These are phyloP conservation scores for Sugiyamaella chiloensis DNA, from an alignment of 805 yeast species.

Conservation along the genomic window DNA sequence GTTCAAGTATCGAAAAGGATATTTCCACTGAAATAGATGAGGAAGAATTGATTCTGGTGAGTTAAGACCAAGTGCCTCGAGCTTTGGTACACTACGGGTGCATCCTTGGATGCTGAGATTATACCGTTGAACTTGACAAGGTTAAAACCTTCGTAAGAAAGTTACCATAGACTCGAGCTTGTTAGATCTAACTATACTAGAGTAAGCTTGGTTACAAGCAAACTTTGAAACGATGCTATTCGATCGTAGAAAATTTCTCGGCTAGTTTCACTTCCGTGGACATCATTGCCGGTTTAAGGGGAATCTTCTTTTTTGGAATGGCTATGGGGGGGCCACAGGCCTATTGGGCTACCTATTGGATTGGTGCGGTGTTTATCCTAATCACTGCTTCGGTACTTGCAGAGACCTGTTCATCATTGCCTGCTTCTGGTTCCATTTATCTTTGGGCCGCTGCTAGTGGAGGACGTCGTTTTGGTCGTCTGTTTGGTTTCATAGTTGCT, in stretches of 20 bases:
- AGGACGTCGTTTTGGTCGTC: conserved; percentile 22
- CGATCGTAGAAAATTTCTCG: conserved; percentile 22
- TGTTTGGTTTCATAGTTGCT: conserved; percentile 25
- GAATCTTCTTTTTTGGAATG: conserved; percentile 20
- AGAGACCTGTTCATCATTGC: conserved; percentile 25
- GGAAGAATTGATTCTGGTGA: conserved; percentile 12
- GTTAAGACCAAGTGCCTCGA: conserved; percentile 5
- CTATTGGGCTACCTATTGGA: conserved; percentile 22
- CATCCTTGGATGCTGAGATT: conserved; percentile 20
- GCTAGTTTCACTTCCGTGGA: conserved; percentile 22
- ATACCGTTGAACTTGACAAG: conserved; percentile 26
- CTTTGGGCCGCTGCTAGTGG: conserved; percentile 27
- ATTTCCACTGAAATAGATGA: neutral
- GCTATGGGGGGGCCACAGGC: conserved; percentile 26
- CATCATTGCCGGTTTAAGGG: conserved; percentile 17
- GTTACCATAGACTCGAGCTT: conserved; percentile 6
- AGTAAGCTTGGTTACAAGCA: conserved; percentile 21
- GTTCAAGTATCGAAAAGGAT: neutral
- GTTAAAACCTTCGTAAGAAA: conserved; percentile 25
- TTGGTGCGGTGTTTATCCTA: conserved; percentile 18
- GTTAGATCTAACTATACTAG: conserved; percentile 15
- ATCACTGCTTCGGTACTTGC: conserved; percentile 26
- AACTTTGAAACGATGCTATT: conserved; percentile 17
- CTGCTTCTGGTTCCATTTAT: conserved; percentile 28
- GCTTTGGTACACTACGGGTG: conserved; percentile 17